phyloP scores from a whole-genome alignment of 306 rosid genomes.

The Comarum palustre region DNA sequence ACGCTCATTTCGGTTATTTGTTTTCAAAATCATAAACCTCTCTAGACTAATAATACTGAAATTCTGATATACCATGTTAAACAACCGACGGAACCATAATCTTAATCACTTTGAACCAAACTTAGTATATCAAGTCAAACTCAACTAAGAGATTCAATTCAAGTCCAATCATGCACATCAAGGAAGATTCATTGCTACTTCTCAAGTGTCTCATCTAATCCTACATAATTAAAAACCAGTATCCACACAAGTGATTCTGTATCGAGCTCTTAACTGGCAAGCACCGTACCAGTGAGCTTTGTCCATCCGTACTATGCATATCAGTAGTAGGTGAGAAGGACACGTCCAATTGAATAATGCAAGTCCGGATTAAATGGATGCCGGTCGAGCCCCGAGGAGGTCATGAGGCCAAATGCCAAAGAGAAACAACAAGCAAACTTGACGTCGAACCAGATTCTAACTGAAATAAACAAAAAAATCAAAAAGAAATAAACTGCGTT shows the following conservation, averaged over 20 bases:
- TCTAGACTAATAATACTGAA: too few relatives aligned
- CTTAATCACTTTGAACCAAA: not conserved
- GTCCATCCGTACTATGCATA: slow-evolving; percentile 50
- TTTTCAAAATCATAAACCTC: not conserved
- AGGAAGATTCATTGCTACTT: slow-evolving; percentile 19
- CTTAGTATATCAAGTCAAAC: not conserved
- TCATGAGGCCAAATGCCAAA: not conserved
- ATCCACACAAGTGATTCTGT: not conserved
- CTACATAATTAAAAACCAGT: not conserved
- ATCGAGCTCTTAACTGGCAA: slow-evolving; percentile 44
- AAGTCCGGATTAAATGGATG: slow-evolving; percentile 10
- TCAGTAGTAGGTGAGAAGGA: slow-evolving; percentile 24
- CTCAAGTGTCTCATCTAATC: not conserved
- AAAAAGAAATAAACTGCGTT: too few relatives aligned
- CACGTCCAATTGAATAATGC: slow-evolving; percentile 17
- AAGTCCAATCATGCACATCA: not conserved
- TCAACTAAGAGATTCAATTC: not conserved
- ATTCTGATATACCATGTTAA: not conserved
- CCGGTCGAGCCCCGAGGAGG: not conserved
- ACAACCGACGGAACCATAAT: not conserved
- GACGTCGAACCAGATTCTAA: too few relatives aligned
- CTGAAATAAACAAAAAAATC: too few relatives aligned
- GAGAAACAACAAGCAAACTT: too few relatives aligned
- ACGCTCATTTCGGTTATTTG: not conserved
- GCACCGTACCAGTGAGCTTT: slow-evolving; percentile 43